phyloP scores from a whole-genome alignment of 2,329 filamentous ascomycete species.

The Hansfordia pulvinata region DNA sequence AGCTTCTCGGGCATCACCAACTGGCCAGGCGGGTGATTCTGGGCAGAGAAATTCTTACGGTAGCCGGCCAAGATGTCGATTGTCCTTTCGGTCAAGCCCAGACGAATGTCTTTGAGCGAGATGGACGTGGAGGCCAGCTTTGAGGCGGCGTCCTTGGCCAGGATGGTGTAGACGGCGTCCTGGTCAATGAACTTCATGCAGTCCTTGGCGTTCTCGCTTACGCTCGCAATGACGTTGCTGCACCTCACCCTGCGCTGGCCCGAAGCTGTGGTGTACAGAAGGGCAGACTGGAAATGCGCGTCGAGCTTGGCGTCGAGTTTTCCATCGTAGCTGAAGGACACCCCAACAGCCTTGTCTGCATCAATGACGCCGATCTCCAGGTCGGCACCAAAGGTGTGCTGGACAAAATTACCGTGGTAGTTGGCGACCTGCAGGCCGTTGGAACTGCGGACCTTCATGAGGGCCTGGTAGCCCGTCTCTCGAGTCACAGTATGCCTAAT shows the following conservation, averaged over 20 bases:
- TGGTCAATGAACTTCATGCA: conserved; percentile 90
- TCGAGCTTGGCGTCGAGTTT: conserved; percentile 96
- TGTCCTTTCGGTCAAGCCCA: conserved; percentile 74
- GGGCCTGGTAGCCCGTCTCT: conserved; percentile 86
- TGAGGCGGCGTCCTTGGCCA: conserved; percentile 89
- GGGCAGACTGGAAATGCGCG: conserved; percentile 90
- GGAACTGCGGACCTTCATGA: conserved; percentile 98
- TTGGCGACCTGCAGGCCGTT: conserved; percentile 85
- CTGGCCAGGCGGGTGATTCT: conserved; percentile 77
- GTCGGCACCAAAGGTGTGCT: conserved; percentile 90
- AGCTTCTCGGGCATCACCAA: conserved; percentile 90
- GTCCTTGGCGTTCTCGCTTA: conserved; percentile 74
- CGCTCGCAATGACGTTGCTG: conserved; percentile 84
- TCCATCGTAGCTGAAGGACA: conserved; percentile 89
- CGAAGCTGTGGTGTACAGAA: conserved; percentile 84
- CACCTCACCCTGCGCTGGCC: conserved; percentile 86
- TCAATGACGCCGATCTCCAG: conserved; percentile 88
- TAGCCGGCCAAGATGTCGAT: conserved; percentile 88
- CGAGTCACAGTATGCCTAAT: conserved; percentile 75
- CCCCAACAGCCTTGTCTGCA: conserved; percentile 82
- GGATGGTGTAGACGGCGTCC: conserved; percentile 75
- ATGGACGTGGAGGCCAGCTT: conserved; percentile 58
- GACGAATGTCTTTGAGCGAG: conserved; percentile 73
- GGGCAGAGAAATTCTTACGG: conserved; percentile 76
- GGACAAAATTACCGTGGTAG: conserved; percentile 95